Base-by-base conservation (phyloP, 768 basidiomycete species). In the Mycena vitilis region DNA sequence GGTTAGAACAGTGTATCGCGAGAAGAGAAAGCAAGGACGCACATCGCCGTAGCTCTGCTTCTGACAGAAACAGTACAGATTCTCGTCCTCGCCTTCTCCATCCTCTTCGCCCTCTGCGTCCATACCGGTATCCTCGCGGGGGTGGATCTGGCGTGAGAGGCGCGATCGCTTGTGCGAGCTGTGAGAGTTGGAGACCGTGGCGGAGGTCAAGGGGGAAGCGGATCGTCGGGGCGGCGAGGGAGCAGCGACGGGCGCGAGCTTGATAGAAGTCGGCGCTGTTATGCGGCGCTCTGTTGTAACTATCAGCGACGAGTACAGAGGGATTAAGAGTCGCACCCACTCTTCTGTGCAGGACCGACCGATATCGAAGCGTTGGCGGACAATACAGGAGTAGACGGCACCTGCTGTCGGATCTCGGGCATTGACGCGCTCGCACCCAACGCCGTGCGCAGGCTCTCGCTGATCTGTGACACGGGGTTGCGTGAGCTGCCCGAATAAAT, bases 41-140 rank as follows among this genome's bases (percentile, higher is more conserved):
- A 87, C 86, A 68, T 91, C 85, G 53, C 83, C 85, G 68, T 83
- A 85, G 69, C 83, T 85, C 66, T 79, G 81, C 70, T 83, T 85
- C 73, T 83, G 84, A 65, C 86, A 87, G 78, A 86, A 83, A 74
- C 86, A 87, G 68, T 87, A 87, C 36, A 83, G 71, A 15, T 78
- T 80, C 65, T 85, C 83, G 65, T 86, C 85, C 45, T 85, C 85
- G n/a, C 75, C 82, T 52, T 84, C 85, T 22, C 73, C 78, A 36
- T 80, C 83, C 25, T 73, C 83, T 8, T 82, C 84, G 45, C 80
- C 78, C n/a, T 82, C 82, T 12, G 76, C 75, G 20, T 80, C 79
- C 12, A 73, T 71, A 25, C 81, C 81, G 4, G 78, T 74, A 47
- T 78, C 76, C 16, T 76, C 77, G 51, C 79, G 79, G 53, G 82